Percentiles rank a stretch among this genome's conserved stretches.
These are phyloP conservation scores for Mycosphaerelloides madeirae DNA, from an alignment of 2,329 filamentous ascomycete genomes.

Conservation along the genomic window DNA sequence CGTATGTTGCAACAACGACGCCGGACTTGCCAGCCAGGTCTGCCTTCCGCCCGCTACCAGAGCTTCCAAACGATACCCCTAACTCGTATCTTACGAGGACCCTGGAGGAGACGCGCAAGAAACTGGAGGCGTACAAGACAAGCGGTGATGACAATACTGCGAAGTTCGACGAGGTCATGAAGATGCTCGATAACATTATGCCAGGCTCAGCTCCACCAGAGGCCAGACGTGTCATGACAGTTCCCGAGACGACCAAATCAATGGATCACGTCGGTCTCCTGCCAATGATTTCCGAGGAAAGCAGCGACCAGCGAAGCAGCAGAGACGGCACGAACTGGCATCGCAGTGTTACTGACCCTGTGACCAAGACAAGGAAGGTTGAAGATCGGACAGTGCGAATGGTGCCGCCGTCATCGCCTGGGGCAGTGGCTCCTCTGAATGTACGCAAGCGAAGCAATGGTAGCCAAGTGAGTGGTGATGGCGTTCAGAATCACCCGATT, in stretches of 20 bases:
- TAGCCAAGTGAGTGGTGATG: conserved; percentile 23
- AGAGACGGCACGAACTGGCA: conserved; percentile 35
- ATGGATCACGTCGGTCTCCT: conserved; percentile 35
- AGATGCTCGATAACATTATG: conserved; percentile 36
- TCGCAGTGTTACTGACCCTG: conserved; percentile 41
- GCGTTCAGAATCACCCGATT: conserved; percentile 10
- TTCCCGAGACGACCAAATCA: conserved; percentile 34
- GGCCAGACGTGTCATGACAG: conserved; percentile 44
- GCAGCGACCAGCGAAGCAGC: conserved; percentile 27
- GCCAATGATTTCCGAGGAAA: conserved; percentile 51
- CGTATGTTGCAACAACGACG: conserved; percentile 31
- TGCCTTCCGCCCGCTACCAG: conserved; percentile 41
- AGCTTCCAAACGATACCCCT: conserved; percentile 43
- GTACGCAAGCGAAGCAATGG: conserved; percentile 47
- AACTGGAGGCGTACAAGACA: conserved; percentile 49
- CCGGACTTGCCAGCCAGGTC: conserved; percentile 22
- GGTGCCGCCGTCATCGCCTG: conserved; percentile 51
- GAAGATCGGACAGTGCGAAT: conserved; percentile 51
- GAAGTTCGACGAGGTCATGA: conserved; percentile 57
- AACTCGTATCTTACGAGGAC: conserved; percentile 52
- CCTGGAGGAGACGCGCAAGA: conserved; percentile 54
- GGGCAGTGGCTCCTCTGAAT: conserved; percentile 50
- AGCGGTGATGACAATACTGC: conserved; percentile 44
- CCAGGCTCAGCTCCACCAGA: conserved; percentile 19
- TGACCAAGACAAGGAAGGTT: conserved; percentile 29